Base-by-base conservation (phyloP, 148 eudicot genomes). In the Suaeda aralocaspica region DNA sequence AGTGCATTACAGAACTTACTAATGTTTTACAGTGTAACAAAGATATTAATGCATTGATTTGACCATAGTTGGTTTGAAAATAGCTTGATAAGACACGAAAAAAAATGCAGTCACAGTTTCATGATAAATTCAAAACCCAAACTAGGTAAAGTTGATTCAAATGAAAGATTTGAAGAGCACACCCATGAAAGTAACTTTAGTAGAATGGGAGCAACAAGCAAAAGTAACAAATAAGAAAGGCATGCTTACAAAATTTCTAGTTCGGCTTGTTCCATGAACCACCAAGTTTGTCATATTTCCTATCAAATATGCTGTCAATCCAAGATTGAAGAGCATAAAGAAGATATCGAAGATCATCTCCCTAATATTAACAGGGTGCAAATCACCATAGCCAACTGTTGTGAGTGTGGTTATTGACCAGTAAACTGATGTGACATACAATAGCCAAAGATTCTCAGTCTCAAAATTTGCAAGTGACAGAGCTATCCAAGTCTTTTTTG, bases 201-300 rank as follows among this genome's bases (percentile, higher is more conserved):
- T 3, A 22, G 1, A 18, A 59, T 15, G 19, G 6, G 34, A 60
- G 45, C 44, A 60, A 60, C 44, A 34, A 60, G 45, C 44, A 60
- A 60, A 44, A 34, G 26, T 26, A 60, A 9, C 16, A 29, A 61
- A 46, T n/a, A 4, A 62, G 33, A 6, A 18, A 18, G 41, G 28
- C 48, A 42, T 44, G 83, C 97, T 89, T 67, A 92, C 97, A 60
- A 87, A 92, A 75, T 80, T 82, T 67, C 89, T 77, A 26, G 97
- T 92, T 74, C 82, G 78, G 62, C 85, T 80, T 44, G 97, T 84
- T 36, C 84, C 76, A 52, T 92, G 92, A 52, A 92, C 97, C 59
- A 89, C 90, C 80, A 92, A 79, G 78, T 89, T 86, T 21, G 97
- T 92, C 97, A 92, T 92, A 81, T 92, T 92, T 70, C 97, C 97